Percentiles rank a stretch among this genome's conserved stretches.
Evolutionary conservation across 176 grass and related monocot genomes (phyloP).

Genomic region (Typha latifolia): DNA sequence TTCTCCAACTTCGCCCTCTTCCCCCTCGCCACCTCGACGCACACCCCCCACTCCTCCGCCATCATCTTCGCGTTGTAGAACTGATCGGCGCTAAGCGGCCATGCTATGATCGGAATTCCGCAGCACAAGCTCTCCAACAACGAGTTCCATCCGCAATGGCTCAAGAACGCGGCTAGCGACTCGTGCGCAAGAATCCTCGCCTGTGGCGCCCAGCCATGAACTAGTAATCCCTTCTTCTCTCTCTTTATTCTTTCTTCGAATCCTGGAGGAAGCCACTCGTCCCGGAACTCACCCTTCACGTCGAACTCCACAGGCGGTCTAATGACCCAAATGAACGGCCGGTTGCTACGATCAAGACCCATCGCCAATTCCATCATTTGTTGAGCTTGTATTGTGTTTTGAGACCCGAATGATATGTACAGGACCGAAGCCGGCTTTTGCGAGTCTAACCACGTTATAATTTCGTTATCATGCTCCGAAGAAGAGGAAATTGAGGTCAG

Average conservation of each 20-base stretch:
- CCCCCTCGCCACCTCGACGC: conserved; percentile 18
- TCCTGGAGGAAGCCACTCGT: conserved; percentile 8
- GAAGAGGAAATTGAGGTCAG: background rate
- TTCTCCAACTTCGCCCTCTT: background rate
- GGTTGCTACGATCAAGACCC: conserved; percentile 8
- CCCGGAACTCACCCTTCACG: background rate
- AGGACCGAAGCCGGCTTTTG: conserved; percentile 7
- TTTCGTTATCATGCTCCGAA: background rate
- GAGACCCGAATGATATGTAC: conserved; percentile 18
- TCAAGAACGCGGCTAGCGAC: conserved; percentile 6
- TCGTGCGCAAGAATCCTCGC: conserved; percentile 5
- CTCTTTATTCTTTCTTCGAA: conserved; percentile 7
- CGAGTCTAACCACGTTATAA: conserved; percentile 8
- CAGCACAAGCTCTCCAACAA: conserved; percentile 12
- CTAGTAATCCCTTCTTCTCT: background rate
- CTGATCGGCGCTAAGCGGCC: conserved; percentile 13
- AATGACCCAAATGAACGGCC: conserved; percentile 13
- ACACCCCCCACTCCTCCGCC: conserved; percentile 4
- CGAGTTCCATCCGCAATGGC: conserved; percentile 19
- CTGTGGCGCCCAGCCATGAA: conserved; percentile 13
- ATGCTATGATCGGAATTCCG: conserved; percentile 11
- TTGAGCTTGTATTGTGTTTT: conserved; percentile 1
- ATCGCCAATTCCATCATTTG: conserved; percentile 21
- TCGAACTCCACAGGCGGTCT: conserved; percentile 5
- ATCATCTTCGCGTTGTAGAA: conserved; percentile 7